A percentile compares a stretch with the other conserved stretches of the same genome.
Evolutionary conservation across 2,329 filamentous ascomycete genomes (phyloP).

Genomic region (Phoma sp.): DNA sequence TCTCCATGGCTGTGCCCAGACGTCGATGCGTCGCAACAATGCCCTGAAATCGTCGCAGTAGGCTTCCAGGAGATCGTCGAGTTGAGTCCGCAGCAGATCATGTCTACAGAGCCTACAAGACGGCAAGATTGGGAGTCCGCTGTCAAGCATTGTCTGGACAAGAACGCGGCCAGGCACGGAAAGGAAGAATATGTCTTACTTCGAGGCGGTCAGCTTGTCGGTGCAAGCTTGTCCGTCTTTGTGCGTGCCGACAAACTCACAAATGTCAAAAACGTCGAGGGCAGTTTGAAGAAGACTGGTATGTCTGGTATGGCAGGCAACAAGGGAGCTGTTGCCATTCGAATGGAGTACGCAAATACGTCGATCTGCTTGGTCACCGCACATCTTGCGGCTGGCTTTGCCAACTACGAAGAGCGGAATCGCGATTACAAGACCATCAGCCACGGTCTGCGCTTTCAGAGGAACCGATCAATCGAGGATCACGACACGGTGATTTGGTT

Average conservation of each 20-base stretch:
- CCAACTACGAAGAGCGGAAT: slow-evolving; percentile 96
- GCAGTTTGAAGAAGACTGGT: slow-evolving; percentile 91
- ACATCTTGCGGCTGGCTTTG: slow-evolving; percentile 93
- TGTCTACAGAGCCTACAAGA: slow-evolving; percentile 92
- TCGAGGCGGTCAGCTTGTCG: slow-evolving; percentile 91
- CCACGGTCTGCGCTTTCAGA: slow-evolving; percentile 86
- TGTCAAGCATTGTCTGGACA: slow-evolving; percentile 79
- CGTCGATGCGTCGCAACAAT: slow-evolving; percentile 61
- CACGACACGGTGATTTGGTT: slow-evolving; percentile 91
- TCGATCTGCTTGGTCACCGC: slow-evolving; percentile 95
- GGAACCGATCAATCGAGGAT: slow-evolving; percentile 88
- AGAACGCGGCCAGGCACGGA: slow-evolving; percentile 68
- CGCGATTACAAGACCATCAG: slow-evolving; percentile 90
- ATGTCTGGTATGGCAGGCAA: slow-evolving; percentile 98
- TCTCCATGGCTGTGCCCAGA: slow-evolving; percentile 84
- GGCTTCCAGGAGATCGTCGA: slow-evolving; percentile 99
- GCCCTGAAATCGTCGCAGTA: slow-evolving; percentile 86
- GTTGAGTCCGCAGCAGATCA: slow-evolving; percentile 95
- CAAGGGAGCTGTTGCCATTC: slow-evolving; percentile 95
- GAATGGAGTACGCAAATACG: slow-evolving; percentile 92
- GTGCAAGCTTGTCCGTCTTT: slow-evolving; percentile 90
- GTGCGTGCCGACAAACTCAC: slow-evolving; percentile 79
- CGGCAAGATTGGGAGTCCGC: slow-evolving; percentile 87
- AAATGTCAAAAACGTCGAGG: slow-evolving; percentile 95
- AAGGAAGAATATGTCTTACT: slow-evolving; percentile 86